A percentile compares a stretch with the other conserved stretches of the same genome.
These are phyloP conservation scores for Acacia pycnantha DNA, from an alignment of 331 rosid genomes.

Conservation along the genomic window DNA sequence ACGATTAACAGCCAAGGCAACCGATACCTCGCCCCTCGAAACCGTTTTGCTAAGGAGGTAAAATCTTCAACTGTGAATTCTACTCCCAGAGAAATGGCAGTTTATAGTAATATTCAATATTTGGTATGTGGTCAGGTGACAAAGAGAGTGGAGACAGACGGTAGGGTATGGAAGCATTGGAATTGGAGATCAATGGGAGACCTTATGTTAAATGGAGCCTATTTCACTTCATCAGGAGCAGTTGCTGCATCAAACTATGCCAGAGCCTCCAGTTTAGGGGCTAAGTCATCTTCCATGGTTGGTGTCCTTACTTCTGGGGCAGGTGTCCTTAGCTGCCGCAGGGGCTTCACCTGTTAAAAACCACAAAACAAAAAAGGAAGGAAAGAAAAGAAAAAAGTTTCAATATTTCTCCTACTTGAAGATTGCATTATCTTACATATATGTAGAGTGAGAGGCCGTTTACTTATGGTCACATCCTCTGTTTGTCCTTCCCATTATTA, in stretches of 20 bases:
- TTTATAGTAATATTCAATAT: not conserved
- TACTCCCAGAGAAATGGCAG: not conserved
- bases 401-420: constrained; percentile 30
- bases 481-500: constrained; percentile 26
- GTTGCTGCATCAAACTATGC: constrained; percentile 61
- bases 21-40: constrained; percentile 64
- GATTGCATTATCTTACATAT: not conserved
- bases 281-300: constrained; percentile 71
- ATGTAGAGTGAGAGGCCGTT: constrained; percentile 29
- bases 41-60: constrained; percentile 73
- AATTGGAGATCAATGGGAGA: constrained; percentile 83
- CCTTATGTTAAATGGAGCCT: constrained; percentile 71
- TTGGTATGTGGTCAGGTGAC: constrained; percentile 47
- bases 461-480: constrained; percentile 25
- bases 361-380: constrained; percentile 19
- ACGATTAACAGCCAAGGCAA: constrained; percentile 86
- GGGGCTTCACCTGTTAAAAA: constrained; percentile 48
- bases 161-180: constrained; percentile 51
- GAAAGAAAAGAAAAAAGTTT: not conserved
- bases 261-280: constrained; percentile 80
- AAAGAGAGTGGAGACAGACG: constrained; percentile 42
- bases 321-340: constrained; percentile 59
- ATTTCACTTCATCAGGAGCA: constrained; percentile 59
- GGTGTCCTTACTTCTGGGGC: constrained; percentile 51
- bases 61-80: not conserved